These are phyloP conservation scores for Penicillium sp. DNA, from an alignment of 2,329 filamentous ascomycete species.

Conservation along the genomic window DNA sequence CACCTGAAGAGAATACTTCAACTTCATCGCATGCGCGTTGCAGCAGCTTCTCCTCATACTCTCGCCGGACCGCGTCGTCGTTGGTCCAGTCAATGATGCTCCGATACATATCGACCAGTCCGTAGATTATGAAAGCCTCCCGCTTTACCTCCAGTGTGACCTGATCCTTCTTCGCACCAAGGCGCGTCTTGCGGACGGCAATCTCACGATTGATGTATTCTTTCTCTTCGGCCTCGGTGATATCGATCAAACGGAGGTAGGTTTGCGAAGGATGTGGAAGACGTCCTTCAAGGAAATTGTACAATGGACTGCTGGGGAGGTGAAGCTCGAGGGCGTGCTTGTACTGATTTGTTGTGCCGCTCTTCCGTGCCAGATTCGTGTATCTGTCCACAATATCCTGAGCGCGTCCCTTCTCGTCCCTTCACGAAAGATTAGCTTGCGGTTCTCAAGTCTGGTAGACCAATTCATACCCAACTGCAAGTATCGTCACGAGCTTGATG, in stretches of 20 bases:
- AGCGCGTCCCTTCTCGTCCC: constrained; percentile 55
- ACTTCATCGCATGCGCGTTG: constrained; percentile 75
- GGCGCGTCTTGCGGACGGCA: constrained; percentile 76
- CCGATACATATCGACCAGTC: constrained; percentile 73
- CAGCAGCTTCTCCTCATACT: constrained; percentile 85
- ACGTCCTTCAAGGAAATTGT: constrained; percentile 74
- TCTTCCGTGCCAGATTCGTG: constrained; percentile 63
- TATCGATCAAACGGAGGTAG: constrained; percentile 75
- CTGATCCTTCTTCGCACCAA: constrained; percentile 76
- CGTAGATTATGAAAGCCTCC: constrained; percentile 71
- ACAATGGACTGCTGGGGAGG: constrained; percentile 75
- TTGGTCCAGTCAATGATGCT: constrained; percentile 83
- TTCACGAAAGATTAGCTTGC: constrained; percentile 24
- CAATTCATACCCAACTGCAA: constrained; percentile 55
- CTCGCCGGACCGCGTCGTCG: constrained; percentile 76
- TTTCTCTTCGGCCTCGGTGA: constrained; percentile 79
- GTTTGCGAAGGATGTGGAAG: constrained; percentile 73
- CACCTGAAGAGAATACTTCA: constrained; percentile 58
- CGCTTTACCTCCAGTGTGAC: constrained; percentile 83
- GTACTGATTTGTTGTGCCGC: constrained; percentile 71
- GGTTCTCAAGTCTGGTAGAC: not conserved
- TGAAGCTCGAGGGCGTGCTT: constrained; percentile 69
- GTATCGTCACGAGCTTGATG: constrained; percentile 68
- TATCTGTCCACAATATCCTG: constrained; percentile 72
- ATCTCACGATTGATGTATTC: constrained; percentile 86